Evolutionary conservation across 352 stramenopile genomes (phyloP), one percentile per base, ranked within the genome.

Genomic region (Peronospora belbahrii): DNA sequence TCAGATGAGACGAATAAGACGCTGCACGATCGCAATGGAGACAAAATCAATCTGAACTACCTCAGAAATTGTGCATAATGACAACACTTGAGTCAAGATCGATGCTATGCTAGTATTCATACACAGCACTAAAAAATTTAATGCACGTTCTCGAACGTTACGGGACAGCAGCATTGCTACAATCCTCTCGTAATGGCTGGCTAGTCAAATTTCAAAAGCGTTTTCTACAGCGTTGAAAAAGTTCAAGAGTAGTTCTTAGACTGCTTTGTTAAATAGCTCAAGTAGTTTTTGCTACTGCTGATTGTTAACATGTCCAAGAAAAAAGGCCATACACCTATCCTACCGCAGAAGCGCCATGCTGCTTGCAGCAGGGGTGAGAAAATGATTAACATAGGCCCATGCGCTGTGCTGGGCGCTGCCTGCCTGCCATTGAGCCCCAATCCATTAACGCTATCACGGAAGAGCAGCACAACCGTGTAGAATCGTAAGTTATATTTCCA

Each of bases 401-500:
- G 32, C 23, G 40, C 19, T 30, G n/a, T n/a, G 40, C n/a, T 33
- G 28, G 28, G 18, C 52, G 46, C 34, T 56, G 47, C 10, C 34
- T 56, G 47, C 10, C 34, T 28, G 24, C 48, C 42, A 46, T 52
- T 57, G 47, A 57, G 41, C 36, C 14, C 51, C 44, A 65, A 61
- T 61, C 44, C 44, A 53, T 51, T 42, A 17, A 37, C 51, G 48
- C 14, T 61, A 61, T 65, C 56, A 61, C 51, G 33, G 46, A 40
- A 22, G 35, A 56, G 52, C 52, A 46, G 55, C 11, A n/a, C 42
- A 43, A 40, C 56, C 46, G 56, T 65, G 56, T n/a, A n/a, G 51
- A 45, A 54, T 65, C 41, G 56, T 65, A 61, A 65, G 55, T 31
- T 42, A 54, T 48, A 42, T 59, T 49, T 63, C 50, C 48, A 54